Percentiles rank a stretch among this genome's conserved stretches.
Conservation (phyloP, 352 stramenopile species). For the Phytophthora tubulina region DNA sequence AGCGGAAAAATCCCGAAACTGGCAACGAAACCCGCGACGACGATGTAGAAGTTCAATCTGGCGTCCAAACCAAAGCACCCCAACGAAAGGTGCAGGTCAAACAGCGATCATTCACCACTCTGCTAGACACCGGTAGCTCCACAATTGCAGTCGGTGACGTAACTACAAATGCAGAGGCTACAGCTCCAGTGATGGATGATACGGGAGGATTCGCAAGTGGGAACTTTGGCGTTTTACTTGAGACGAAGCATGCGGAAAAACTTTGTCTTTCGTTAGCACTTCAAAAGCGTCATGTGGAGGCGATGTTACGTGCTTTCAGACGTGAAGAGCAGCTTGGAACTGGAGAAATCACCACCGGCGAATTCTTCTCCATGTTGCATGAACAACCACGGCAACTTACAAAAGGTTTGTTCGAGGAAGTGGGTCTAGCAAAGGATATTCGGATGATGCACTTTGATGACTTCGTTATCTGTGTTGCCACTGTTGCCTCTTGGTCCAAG, state of each 20-base stretch:
- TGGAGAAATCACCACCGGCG: constrained; percentile 62
- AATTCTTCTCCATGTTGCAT: constrained; percentile 66
- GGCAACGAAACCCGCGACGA: neutral
- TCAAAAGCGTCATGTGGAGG: constrained; percentile 48
- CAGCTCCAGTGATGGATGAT: constrained; percentile 1
- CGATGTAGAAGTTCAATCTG: constrained; percentile 2
- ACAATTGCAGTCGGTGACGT: constrained; percentile 5
- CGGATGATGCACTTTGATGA: constrained; percentile 65
- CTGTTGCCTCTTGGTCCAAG: constrained; percentile 57
- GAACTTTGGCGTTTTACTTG: constrained; percentile 58
- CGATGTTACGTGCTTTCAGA: constrained; percentile 50
- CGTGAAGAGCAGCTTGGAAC: constrained; percentile 57
- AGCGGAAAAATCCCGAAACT: constrained; percentile 4
- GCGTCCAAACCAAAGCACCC: neutral
- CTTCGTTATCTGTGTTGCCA: constrained; percentile 67
- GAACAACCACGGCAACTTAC: constrained; percentile 72
- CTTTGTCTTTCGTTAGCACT: constrained; percentile 65
- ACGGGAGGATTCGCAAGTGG: constrained; percentile 47
- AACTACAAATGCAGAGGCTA: neutral
- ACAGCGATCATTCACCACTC: constrained; percentile 12
- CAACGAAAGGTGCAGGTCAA: constrained; percentile 26
- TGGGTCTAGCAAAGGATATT: constrained; percentile 41
- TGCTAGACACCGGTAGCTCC: constrained; percentile 18
- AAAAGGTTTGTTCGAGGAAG: constrained; percentile 58
- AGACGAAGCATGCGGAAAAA: constrained; percentile 57